Conservation (phyloP, 805 yeast genomes). For the Yamadazyma paraphyllophila region DNA sequence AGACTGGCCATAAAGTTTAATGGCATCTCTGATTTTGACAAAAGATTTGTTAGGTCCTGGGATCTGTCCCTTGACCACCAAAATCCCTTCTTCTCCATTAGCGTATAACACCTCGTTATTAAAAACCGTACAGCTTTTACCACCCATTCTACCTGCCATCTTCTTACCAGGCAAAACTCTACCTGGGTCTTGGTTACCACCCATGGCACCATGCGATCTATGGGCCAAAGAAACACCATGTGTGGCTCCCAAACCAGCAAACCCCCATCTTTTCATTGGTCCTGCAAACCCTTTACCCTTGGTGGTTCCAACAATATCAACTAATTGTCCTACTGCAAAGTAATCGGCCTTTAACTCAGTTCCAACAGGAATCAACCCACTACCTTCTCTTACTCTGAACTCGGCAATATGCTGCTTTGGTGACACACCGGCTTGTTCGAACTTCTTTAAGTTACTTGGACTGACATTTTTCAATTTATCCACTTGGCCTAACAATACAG, state of each 20-base stretch:
- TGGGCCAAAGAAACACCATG: slow-evolving; percentile 95
- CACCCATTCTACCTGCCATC: slow-evolving; percentile 98
- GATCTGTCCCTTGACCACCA: slow-evolving; percentile 73
- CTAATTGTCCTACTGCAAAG: slow-evolving; percentile 77
- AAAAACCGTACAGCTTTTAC: slow-evolving; percentile 65
- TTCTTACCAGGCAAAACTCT: slow-evolving; percentile 94
- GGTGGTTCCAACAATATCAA: slow-evolving; percentile 74
- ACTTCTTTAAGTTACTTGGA: slow-evolving; percentile 68
- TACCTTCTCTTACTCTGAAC: slow-evolving; percentile 68
- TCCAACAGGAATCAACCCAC: slow-evolving; percentile 73
- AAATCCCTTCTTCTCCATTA: slow-evolving; percentile 76
- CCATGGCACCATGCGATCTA: slow-evolving; percentile 96
- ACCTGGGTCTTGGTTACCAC: slow-evolving; percentile 94
- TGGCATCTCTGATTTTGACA: slow-evolving; percentile 78
- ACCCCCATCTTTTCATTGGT: slow-evolving; percentile 94
- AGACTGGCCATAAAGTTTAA: slow-evolving; percentile 48
- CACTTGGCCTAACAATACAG: slow-evolving; percentile 87
- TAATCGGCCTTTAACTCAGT: slow-evolving; percentile 78
- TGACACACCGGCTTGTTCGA: slow-evolving; percentile 72
- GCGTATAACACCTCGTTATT: slow-evolving; percentile 75
- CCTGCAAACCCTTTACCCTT: slow-evolving; percentile 98
- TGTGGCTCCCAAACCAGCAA: slow-evolving; percentile 84
- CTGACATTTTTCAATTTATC: slow-evolving; percentile 58
- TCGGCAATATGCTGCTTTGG: slow-evolving; percentile 78
- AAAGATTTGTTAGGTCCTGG: slow-evolving; percentile 82